Percentiles rank a stretch among this genome's conserved stretches.
phyloP scores from a whole-genome alignment of 2,329 filamentous ascomycete genomes.

The Gnomoniopsis smithogilvyi region DNA sequence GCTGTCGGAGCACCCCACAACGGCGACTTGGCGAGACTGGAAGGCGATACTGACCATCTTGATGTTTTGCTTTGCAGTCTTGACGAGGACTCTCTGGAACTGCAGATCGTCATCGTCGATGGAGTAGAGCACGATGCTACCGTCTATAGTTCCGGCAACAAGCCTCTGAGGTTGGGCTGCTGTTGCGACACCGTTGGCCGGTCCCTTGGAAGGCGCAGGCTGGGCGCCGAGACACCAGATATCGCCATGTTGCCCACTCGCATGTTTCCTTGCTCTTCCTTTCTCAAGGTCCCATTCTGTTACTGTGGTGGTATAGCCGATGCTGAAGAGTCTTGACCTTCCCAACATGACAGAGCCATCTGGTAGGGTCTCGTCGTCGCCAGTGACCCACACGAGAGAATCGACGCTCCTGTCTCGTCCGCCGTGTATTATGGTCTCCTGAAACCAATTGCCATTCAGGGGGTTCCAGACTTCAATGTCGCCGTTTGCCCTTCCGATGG shows the following conservation, averaged over 20 bases:
- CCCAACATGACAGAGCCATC: conserved; percentile 63
- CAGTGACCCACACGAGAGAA: conserved; percentile 86
- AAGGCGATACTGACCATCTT: conserved; percentile 90
- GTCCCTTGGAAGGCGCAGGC: conserved; percentile 49
- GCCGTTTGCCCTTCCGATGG: conserved; percentile 88
- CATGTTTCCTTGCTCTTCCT: conserved; percentile 74
- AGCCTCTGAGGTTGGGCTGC: conserved; percentile 49
- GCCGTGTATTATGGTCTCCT: conserved; percentile 81
- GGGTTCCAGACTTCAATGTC: conserved; percentile 99
- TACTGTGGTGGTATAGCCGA: conserved; percentile 86
- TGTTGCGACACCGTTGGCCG: conserved; percentile 22
- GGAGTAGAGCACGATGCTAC: conserved; percentile 81
- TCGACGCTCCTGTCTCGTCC: conserved; percentile 86
- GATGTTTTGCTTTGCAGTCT: conserved; percentile 77
- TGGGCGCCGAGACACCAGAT: conserved; percentile 96
- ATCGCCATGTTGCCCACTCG: conserved; percentile 89
- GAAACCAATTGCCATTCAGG: conserved; percentile 75
- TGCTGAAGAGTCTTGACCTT: conserved; percentile 86
- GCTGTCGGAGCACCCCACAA: conserved; percentile 94
- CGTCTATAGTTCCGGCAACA: conserved; percentile 85
- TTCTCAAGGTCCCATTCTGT: conserved; percentile 93
- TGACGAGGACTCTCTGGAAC: conserved; percentile 72
- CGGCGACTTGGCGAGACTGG: conserved; percentile 75
- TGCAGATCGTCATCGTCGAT: conserved; percentile 80
- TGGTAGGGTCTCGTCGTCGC: conserved; percentile 68